phyloP scores from a whole-genome alignment of 1,139 yeast species.

The Sugiyamaella castrensis region DNA sequence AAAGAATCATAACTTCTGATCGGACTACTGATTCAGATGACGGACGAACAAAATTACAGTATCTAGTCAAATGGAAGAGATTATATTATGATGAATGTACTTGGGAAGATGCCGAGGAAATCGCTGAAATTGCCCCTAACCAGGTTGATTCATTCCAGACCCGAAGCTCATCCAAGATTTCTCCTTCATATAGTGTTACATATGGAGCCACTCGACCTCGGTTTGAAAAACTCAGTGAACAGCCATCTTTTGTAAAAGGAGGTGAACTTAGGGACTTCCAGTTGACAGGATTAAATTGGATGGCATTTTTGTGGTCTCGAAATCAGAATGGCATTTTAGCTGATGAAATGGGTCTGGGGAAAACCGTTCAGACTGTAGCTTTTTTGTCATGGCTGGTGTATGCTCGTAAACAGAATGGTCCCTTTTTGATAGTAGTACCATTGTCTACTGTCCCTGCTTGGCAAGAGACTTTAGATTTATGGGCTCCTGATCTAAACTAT shows the following conservation, averaged over 20 bases:
- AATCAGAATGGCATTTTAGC: conserved; percentile 97
- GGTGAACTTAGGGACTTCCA: conserved; percentile 97
- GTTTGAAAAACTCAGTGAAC: conserved; percentile 80
- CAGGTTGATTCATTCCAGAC: conserved; percentile 82
- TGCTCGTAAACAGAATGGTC: conserved; percentile 95
- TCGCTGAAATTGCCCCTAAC: conserved; percentile 78
- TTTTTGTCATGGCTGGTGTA: conserved; percentile 92
- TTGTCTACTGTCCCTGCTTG: conserved; percentile 96
- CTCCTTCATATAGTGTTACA: conserved; percentile 76
- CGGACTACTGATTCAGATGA: conserved; percentile 53
- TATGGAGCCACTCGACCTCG: conserved; percentile 79
- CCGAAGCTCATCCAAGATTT: conserved; percentile 75
- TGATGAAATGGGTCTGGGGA: conserved; percentile 99
- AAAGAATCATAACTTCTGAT: conserved; percentile 84
- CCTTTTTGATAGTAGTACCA: conserved; percentile 94
- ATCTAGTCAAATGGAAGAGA: conserved; percentile 90
- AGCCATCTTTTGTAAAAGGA: conserved; percentile 85
- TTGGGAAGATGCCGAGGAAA: conserved; percentile 92
- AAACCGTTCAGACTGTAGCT: conserved; percentile 95
- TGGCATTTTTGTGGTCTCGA: conserved; percentile 98
- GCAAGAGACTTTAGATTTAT: conserved; percentile 97
- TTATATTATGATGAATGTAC: conserved; percentile 93
- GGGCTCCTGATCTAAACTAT: conserved; percentile 97
- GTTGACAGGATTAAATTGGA: conserved; percentile 97
- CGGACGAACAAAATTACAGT: conserved; percentile 68